A percentile compares a stretch with the other conserved stretches of the same genome.
Conservation (phyloP, 768 basidiomycete genomes). For the Leccinum rimulosum region DNA sequence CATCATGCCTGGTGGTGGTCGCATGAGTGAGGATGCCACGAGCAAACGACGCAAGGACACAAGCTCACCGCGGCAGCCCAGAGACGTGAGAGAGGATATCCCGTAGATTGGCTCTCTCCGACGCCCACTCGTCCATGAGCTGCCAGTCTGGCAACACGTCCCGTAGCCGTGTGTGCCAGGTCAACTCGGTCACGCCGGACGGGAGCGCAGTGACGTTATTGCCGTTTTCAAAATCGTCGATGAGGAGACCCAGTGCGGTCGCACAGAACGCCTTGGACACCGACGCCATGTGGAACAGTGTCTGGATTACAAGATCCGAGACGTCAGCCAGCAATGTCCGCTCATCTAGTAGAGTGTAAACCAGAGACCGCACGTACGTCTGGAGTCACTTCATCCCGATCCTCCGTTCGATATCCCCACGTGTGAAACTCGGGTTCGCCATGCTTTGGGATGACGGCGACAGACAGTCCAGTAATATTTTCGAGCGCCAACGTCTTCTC, state of each 20-base stretch:
- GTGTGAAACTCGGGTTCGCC: slow-evolving; percentile 30
- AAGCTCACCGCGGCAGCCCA: slow-evolving; percentile 36
- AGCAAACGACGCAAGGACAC: background rate
- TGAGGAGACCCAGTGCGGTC: slow-evolving; percentile 40
- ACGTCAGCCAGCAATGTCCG: background rate
- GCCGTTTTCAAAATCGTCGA: slow-evolving; percentile 39
- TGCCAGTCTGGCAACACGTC: slow-evolving; percentile 42
- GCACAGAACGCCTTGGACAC: slow-evolving; percentile 41
- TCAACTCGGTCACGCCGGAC: slow-evolving; percentile 25
- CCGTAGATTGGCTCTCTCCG: slow-evolving; percentile 33
- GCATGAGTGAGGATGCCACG: background rate
- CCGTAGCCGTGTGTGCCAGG: slow-evolving; percentile 33
- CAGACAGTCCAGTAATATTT: slow-evolving; percentile 32
- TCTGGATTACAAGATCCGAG: slow-evolving; percentile 16
- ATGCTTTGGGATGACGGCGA: slow-evolving; percentile 26
- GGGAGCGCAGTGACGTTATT: slow-evolving; percentile 37
- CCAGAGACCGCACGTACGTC: slow-evolving; percentile 26
- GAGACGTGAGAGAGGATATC: slow-evolving; percentile 42
- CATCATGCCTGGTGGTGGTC: slow-evolving; percentile 32
- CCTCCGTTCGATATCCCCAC: slow-evolving; percentile 38
- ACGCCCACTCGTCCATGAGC: slow-evolving; percentile 40
- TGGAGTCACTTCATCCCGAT: slow-evolving; percentile 28
- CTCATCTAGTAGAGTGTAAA: background rate
- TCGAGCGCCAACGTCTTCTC: slow-evolving; percentile 15
- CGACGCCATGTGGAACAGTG: slow-evolving; percentile 37